Evolutionary conservation across 2,329 filamentous ascomycete genomes (phyloP).

Genomic region (Ophiocordyceps camponoti-floridani): DNA sequence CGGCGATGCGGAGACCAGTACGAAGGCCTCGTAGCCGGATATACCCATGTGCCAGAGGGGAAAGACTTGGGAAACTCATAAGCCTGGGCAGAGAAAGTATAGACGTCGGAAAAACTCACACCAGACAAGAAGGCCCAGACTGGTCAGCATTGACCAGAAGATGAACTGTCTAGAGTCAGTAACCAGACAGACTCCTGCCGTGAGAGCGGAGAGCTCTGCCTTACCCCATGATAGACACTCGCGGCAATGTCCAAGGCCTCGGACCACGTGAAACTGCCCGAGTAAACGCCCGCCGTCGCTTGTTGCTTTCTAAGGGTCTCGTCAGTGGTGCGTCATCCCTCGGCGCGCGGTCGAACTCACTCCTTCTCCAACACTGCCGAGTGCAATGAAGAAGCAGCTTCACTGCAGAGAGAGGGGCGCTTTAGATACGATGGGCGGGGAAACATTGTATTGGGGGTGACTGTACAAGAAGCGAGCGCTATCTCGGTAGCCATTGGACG

Average conservation of each 20-base stretch:
- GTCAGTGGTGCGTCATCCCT: conserved; percentile 5
- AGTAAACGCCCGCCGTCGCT: conserved; percentile 51
- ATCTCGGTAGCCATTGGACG: conserved; percentile 88
- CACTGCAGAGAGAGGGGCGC: conserved; percentile 18
- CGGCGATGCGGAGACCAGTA: conserved; percentile 72
- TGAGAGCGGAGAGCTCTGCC: conserved; percentile 10
- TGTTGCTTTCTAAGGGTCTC: conserved; percentile 48
- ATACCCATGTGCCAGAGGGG: conserved; percentile 99
- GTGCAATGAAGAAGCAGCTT: conserved; percentile 25
- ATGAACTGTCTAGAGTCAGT: conserved; percentile 43
- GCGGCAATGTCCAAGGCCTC: conserved; percentile 66
- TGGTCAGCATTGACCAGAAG: conserved; percentile 91
- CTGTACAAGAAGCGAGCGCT: conserved; percentile 25
- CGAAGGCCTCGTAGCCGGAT: conserved; percentile 80
- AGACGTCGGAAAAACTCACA: conserved; percentile 38
- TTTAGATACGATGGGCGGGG: conserved; percentile 24
- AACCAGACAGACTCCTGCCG: neutral
- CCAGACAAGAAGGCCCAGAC: conserved; percentile 79
- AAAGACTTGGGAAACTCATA: conserved; percentile 43
- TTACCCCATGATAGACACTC: conserved; percentile 80
- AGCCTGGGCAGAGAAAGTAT: conserved; percentile 1
- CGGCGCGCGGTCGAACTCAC: neutral
- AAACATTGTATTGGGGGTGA: conserved; percentile 13
- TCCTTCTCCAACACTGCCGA: conserved; percentile 32
- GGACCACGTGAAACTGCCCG: conserved; percentile 52